Base-by-base conservation (phyloP, 371 early-diverging fungal genomes). In the Rhizopus arrhizus region DNA sequence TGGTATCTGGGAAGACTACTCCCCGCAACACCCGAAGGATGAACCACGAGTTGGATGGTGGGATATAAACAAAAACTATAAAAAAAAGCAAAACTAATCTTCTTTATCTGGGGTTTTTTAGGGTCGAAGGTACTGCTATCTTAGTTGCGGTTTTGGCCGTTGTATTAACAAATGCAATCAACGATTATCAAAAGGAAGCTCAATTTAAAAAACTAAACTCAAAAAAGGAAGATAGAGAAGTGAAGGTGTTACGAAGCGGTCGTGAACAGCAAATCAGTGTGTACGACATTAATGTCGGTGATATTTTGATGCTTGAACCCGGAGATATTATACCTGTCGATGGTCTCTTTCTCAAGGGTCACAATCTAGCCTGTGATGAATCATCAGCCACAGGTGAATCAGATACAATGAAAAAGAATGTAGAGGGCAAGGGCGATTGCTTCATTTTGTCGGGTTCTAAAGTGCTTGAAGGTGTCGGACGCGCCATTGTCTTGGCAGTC, bases 111-210 rank as follows among this genome's bases (percentile, higher is more conserved):
- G 11, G 31, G 13, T 31, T 11, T 58, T 51, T 46, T 53, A 79
- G 74, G 90, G 85, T 94, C 1, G 93, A 93, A 74, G 96, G 95
- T 52, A 85, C 87, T 4, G 95, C 96, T 41, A 97, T 97, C 69
- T 73, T 92, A 34, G 81, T 87, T 7, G 95, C 95, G 22, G 96
- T 98, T 28, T 75, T 94, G 4, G 90, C 95, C 28, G 96, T 98
- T 9, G 85, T 97, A 43, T 78, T 92, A 12, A 94, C 97, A 53
- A 95, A 95, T 53, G 92, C 95, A 34, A 89, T 94, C 68, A 99
- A 97, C 68, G 97, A 99, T 74, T 97, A 92, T 78, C 89, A 92
- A 73, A 96, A 97, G 76, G 97, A 97, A 74, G 80, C 78, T 52
- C 95, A 96, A 77, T 97, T 98, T 81, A 91, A 92, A 61, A 89